These are phyloP conservation scores for Coffea canephora DNA, from an alignment of 257 asterid genomes.

Conservation along the genomic window DNA sequence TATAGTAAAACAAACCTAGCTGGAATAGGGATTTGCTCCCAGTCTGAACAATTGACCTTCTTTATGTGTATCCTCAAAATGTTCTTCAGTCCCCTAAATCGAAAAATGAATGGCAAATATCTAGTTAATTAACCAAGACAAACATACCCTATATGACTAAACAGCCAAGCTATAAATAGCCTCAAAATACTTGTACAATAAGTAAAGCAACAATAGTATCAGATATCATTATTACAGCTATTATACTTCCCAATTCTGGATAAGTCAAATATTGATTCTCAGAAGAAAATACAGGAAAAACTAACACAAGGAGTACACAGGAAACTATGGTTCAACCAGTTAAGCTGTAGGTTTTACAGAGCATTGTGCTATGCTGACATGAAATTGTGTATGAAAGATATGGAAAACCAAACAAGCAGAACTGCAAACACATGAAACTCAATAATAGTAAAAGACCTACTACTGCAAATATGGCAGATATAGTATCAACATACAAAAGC, in stretches of 20 bases:
- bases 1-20: slow-evolving; percentile 57
- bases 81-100: slow-evolving; percentile 88
- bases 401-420: neutral
- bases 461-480: neutral
- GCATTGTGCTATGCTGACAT: neutral
- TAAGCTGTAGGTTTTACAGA: neutral
- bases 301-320: neutral
- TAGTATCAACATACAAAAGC: neutral
- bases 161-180: neutral
- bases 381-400: neutral
- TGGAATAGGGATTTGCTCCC: slow-evolving; percentile 88
- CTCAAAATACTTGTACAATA: neutral
- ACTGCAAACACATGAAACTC: neutral
- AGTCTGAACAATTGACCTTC: slow-evolving; percentile 73
- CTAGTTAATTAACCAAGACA: neutral
- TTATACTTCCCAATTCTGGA: neutral
- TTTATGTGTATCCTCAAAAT: slow-evolving; percentile 80
- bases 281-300: neutral
- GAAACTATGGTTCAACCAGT: neutral
- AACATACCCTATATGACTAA: neutral
- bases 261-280: neutral
- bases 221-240: neutral
- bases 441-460: neutral
- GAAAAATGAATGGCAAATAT: slow-evolving; percentile 9
- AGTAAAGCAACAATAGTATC: neutral